Percentiles rank a stretch among this genome's conserved stretches.
phyloP scores from a whole-genome alignment of 73 alveolate genomes.

The Symbiodinium natans region DNA sequence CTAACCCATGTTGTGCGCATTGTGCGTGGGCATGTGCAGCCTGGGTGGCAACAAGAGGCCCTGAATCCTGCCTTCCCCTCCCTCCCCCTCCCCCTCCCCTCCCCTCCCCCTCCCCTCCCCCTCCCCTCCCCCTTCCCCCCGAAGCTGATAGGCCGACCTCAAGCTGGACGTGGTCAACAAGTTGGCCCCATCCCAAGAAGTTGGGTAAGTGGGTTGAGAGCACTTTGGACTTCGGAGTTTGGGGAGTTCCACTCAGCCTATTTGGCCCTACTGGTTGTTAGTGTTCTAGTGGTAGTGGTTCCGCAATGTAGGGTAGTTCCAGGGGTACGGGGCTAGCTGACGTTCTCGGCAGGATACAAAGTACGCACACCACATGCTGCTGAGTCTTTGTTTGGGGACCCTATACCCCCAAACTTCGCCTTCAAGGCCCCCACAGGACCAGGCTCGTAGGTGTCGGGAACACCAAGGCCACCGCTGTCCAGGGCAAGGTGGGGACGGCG shows the following conservation, averaged over 20 bases:
- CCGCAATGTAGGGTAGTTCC: neutral
- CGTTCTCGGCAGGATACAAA: neutral
- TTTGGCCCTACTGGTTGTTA: no score
- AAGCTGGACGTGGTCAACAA: conserved; percentile 57
- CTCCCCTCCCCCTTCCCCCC: no score
- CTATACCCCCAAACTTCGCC: neutral
- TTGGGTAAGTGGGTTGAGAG: neutral
- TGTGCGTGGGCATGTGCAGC: no score
- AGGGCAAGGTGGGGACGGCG: conserved; percentile 30
- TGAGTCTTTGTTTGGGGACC: neutral
- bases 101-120: no score
- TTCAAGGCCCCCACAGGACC: neutral
- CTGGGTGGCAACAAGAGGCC: no score
- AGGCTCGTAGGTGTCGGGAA: neutral
- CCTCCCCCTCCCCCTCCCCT: no score
- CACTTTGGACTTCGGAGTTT: neutral
- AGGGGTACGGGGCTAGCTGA: neutral
- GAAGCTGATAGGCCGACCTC: neutral
- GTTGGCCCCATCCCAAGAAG: neutral
- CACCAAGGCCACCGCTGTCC: conserved; percentile 32
- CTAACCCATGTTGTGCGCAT: no score
- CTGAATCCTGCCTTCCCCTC: no score
- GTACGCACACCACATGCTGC: neutral
- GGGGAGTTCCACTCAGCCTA: no score
- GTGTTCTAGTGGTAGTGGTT: no score